Base-by-base conservation (phyloP, 495 filamentous ascomycete genomes). In the Aspergillus incahuasiensis region DNA sequence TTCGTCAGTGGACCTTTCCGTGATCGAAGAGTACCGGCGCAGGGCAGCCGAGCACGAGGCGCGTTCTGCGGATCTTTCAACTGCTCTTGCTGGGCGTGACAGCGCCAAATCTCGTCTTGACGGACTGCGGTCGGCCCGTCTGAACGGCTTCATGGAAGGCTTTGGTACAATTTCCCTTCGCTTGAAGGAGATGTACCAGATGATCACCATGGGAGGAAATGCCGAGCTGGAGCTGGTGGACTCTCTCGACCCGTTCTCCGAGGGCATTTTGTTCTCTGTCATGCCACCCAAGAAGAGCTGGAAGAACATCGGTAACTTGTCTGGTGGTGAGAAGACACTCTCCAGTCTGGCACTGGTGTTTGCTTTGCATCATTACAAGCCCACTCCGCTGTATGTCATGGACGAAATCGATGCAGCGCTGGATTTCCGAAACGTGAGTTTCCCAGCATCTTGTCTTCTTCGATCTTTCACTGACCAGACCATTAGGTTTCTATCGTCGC, bases 121-220 rank as follows among this genome's bases (percentile, higher is more conserved):
- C 64, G 91, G 96, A 42, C 84, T 97, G 44, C 87, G 94, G 6
- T 89, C 89, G 4, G 78, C 92, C 25, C 87, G 94, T 5, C 75
- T 97, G 8, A 92, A 96, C 58, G 94, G 94, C 47, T 98, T 98
- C 81, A 97, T 97, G 92, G 91, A 92, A 71, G 94, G 95, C 22
- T 97, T 97, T 74, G 86, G 86, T 67, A 86, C 81, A 52, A 98
- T 98, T 67, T 96, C 92, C n/a, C 75, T 96, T 19, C 86, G 92
- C 2, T 77, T 98, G 51, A 98, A 98, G 76, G 94, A 98, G 70
- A 98, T 98, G 94, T 98, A 98, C 74, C 94, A 97, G 71, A 97
- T 98, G 94, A 98, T 98, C 71, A 98, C 94, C 24, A 98, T 98
- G 94, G 94, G 94, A 57, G 94, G 94, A 40, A 98, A 98, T 63